A percentile compares a stretch with the other conserved stretches of the same genome.
phyloP scores from a whole-genome alignment of 2,329 filamentous ascomycete species.

The Hypocreales sp. region DNA sequence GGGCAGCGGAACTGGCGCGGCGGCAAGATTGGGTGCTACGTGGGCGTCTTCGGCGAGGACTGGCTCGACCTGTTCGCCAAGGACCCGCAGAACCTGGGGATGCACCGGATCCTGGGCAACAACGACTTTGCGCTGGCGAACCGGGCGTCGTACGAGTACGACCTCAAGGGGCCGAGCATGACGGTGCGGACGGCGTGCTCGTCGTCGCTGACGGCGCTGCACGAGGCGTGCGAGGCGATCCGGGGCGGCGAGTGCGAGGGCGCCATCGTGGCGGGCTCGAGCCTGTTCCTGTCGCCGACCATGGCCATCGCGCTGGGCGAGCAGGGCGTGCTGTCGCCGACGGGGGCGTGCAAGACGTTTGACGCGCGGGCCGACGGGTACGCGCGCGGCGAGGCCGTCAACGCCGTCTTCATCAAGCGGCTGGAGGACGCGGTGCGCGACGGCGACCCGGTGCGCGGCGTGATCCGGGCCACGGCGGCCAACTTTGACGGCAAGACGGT shows the following conservation, averaged over 20 bases:
- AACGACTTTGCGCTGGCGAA: slow-evolving; percentile 15
- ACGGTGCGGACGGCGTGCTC: slow-evolving; percentile 23
- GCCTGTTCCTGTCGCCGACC: slow-evolving; percentile 12
- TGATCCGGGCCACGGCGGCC: slow-evolving; percentile 19
- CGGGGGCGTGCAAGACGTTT: slow-evolving; percentile 19
- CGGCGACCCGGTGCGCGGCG: slow-evolving; percentile 24
- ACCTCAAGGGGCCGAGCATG: slow-evolving; percentile 15
- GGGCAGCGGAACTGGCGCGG: slow-evolving; percentile 11
- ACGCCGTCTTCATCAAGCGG: slow-evolving; percentile 27
- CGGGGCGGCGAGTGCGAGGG: slow-evolving; percentile 9
- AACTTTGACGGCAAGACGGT: slow-evolving; percentile 27
- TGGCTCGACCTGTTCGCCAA: slow-evolving; percentile 7
- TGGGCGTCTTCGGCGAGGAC: slow-evolving; percentile 15
- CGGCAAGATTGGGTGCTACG: slow-evolving; percentile 11
- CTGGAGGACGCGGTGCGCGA: slow-evolving; percentile 29
- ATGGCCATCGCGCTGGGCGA: slow-evolving; percentile 4
- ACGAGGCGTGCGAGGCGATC: slow-evolving; percentile 18
- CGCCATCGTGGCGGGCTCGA: slow-evolving; percentile 16
- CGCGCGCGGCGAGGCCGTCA: slow-evolving; percentile 31
- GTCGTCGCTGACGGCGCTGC: slow-evolving; percentile 17
- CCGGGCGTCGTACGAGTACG: slow-evolving; percentile 15
- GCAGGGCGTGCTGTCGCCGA: slow-evolving; percentile 18
- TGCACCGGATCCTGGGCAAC: slow-evolving; percentile 8
- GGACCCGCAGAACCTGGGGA: slow-evolving; percentile 7
- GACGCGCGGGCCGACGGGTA: slow-evolving; percentile 32